Conservation (phyloP, 2,329 filamentous ascomycete genomes). For the Fonsecaea multimorphosa region DNA sequence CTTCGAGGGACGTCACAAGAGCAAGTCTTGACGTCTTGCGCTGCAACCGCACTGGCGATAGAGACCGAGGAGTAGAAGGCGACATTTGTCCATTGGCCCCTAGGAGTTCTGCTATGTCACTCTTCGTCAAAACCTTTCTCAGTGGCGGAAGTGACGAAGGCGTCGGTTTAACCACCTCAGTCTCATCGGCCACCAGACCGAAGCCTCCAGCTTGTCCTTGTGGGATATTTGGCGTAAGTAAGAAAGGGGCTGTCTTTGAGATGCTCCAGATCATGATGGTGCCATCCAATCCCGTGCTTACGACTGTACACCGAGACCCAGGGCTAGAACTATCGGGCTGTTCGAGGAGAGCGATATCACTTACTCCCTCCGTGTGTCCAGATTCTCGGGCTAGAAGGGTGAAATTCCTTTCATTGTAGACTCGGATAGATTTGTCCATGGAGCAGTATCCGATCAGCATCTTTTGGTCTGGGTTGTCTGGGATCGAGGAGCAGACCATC, state of each 20-base stretch:
- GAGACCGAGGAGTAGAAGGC: conserved; percentile 51
- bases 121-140: conserved; percentile 82
- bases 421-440: conserved; percentile 90
- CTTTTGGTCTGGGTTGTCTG: conserved; percentile 47
- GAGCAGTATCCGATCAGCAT: conserved; percentile 87
- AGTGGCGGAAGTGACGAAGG: conserved; percentile 72
- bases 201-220: conserved; percentile 41
- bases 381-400: conserved; percentile 84
- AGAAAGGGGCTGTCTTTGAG: conserved; percentile 42
- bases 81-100: conserved; percentile 54
- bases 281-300: conserved; percentile 79
- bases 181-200: conserved; percentile 42
- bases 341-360: conserved; percentile 76
- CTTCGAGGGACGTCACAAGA: conserved; percentile 48
- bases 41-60: conserved; percentile 59
- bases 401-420: conserved; percentile 83
- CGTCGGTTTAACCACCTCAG: conserved; percentile 53
- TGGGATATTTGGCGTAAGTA: conserved; percentile 43
- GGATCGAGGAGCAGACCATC: conserved; percentile 65
- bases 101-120: conserved; percentile 81
- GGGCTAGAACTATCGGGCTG: conserved; percentile 56
- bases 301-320: conserved; percentile 56
- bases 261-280: conserved; percentile 79
- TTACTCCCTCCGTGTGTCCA: conserved; percentile 94
- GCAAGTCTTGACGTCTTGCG: conserved; percentile 61